Base-by-base conservation (phyloP, 805 yeast species). In the Cyberlindnera bimundalis region DNA sequence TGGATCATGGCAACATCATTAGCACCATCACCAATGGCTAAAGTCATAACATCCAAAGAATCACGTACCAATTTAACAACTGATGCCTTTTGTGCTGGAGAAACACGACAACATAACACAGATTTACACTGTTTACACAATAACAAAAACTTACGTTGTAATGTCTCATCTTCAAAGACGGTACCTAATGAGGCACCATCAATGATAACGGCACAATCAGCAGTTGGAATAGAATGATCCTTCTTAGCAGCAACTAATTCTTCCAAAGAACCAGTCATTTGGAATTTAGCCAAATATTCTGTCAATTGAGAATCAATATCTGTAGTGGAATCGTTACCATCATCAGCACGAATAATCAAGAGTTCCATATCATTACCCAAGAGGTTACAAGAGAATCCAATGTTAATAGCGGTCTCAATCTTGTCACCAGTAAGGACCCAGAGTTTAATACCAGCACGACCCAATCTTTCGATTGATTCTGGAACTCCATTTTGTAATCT, bases 1-100 rank as follows among this genome's bases (percentile, higher is more conserved):
- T 85, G 95, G 51, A 85, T 85, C 95, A 85, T 85, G 11, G 95
- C 90, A 47, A 85, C 95, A 65, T 85, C 95, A 59, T 85, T 85
- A 16, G 93, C 80, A 40, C 95, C 95, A 64, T 85, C 95, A 51
- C 95, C 95, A 58, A 85, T 84, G 7, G 93, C 91, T 43, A 85
- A 64, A 1, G 95, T 85, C 90, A 85, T 85, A 21, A 85, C 95
- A 48, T 78, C 79, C 34, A 85, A 66, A 14, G 79, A 73, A 21
- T 79, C 77, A 57, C 82, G 84, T n/a, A 85, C 93, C 48, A 85
- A 62, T 50, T 76, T 79, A 21, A 84, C 91, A 42, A 85, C 91
- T n/a, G 80, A 77, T 13, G 93, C 93, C 57, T 85, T 85, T 58
- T 85, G 95, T 29, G 91, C 79, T 5, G 95, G 95, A 1, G 93